phyloP scores from a whole-genome alignment of 495 filamentous ascomycete genomes.

The Hypomontagnella submonticulosa region DNA sequence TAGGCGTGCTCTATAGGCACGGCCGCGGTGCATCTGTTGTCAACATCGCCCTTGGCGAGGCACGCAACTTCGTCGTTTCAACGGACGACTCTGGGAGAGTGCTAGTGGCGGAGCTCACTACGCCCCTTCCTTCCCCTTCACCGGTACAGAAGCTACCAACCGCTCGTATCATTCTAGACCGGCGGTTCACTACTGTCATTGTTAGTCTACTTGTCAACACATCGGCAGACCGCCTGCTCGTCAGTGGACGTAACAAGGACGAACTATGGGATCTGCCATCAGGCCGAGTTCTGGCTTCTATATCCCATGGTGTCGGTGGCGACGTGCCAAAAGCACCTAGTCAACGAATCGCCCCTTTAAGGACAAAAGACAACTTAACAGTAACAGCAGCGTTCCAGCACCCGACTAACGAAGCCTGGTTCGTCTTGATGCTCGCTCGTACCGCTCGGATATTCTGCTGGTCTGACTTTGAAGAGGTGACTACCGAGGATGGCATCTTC shows the following conservation, averaged over 20 bases:
- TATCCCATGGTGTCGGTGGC: neutral
- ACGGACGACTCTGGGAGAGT: neutral
- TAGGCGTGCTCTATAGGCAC: conserved; percentile 1
- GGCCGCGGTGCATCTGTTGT: neutral
- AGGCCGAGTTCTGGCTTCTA: neutral
- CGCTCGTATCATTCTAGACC: neutral
- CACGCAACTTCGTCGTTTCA: neutral
- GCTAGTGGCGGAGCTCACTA: neutral
- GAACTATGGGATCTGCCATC: conserved; percentile 3
- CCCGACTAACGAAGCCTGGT: neutral
- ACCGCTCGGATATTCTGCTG: neutral
- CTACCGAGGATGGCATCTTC: neutral
- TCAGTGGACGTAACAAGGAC: neutral
- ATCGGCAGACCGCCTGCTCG: neutral
- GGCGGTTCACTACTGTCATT: neutral
- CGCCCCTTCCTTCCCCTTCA: neutral
- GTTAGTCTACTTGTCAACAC: conserved; percentile 1
- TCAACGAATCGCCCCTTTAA: too few species aligned
- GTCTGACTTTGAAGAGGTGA: neutral
- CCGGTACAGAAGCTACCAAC: neutral
- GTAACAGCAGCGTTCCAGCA: too few species aligned
- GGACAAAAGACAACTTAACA: too few species aligned
- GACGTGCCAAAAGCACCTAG: too few species aligned
- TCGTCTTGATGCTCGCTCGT: neutral
- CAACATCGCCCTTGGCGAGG: neutral